Evolutionary conservation across 768 basidiomycete species (phyloP).

Genomic region (Boletales sp.): DNA sequence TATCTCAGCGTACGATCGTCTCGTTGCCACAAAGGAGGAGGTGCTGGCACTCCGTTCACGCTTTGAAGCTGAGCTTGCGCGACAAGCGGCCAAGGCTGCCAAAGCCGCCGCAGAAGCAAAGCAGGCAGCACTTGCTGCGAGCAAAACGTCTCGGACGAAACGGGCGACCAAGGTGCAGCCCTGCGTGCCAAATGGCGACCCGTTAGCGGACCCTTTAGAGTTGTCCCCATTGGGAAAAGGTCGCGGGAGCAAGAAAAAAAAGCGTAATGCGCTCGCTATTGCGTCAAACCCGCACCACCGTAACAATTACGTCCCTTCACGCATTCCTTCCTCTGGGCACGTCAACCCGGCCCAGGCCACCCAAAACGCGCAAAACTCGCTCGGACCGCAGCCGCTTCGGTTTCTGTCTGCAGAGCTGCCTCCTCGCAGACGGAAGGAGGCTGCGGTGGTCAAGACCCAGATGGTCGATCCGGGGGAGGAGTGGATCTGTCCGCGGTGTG

Average conservation of each 20-base stretch:
- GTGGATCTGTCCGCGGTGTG: conserved; percentile 94
- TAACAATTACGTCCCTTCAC: conserved; percentile 88
- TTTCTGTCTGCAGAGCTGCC: conserved; percentile 71
- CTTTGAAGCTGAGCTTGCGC: conserved; percentile 70
- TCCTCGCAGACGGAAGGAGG: conserved; percentile 35
- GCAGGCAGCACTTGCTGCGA: conserved; percentile 41
- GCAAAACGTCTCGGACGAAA: conserved; percentile 35
- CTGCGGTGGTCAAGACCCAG: conserved; percentile 27
- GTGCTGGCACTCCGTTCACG: conserved; percentile 59
- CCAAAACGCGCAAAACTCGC: conserved; percentile 42
- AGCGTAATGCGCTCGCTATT: conserved; percentile 85
- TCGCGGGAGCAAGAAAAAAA: conserved; percentile 78
- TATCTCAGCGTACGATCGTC: conserved; percentile 64
- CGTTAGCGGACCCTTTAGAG: conserved; percentile 38
- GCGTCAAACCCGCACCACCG: conserved; percentile 95
- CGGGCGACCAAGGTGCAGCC: conserved; percentile 37
- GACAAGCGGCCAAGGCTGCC: conserved; percentile 58
- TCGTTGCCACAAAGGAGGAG: conserved; percentile 65
- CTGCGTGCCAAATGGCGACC: conserved; percentile 30
- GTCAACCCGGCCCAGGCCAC: conserved; percentile 36
- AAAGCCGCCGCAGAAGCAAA: conserved; percentile 50
- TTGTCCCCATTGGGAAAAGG: conserved; percentile 28
- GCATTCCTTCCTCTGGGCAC: conserved; percentile 54
- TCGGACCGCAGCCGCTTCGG: conserved; percentile 59
- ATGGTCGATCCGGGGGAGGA: conserved; percentile 70